Conservation (phyloP, 2,329 filamentous ascomycete species). For the Fusarium tricinctum region DNA sequence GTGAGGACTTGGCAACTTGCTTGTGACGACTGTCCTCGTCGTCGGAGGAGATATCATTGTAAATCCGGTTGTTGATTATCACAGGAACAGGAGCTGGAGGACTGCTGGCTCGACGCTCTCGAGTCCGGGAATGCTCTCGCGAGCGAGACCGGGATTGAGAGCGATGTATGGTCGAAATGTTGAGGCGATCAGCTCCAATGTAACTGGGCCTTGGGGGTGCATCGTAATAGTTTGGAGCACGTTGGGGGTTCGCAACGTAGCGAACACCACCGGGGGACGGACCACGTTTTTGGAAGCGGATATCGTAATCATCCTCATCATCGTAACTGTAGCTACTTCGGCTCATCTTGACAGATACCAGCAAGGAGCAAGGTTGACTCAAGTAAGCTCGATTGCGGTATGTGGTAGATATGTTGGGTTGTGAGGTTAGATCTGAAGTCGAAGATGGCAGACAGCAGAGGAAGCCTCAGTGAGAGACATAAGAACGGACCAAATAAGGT, state of each 20-base stretch:
- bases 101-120: slow-evolving; percentile 62
- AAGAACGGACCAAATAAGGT: background rate
- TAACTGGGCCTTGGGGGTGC: slow-evolving; percentile 58
- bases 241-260: slow-evolving; percentile 61
- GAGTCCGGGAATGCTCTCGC: slow-evolving; percentile 61
- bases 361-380: background rate
- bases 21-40: slow-evolving; percentile 53
- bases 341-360: slow-evolving; percentile 47
- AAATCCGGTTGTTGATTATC: slow-evolving; percentile 71
- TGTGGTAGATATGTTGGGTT: no score
- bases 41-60: slow-evolving; percentile 63
- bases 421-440: background rate
- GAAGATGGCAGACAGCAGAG: background rate
- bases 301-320: slow-evolving; percentile 69
- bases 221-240: slow-evolving; percentile 57
- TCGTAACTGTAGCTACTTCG: slow-evolving; percentile 60
- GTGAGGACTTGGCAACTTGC: slow-evolving; percentile 48
- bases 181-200: slow-evolving; percentile 62
- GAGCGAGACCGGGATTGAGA: slow-evolving; percentile 49
- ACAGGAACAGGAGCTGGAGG: slow-evolving; percentile 60
- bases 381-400: background rate
- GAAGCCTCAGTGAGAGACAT: no score
- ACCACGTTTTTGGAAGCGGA: slow-evolving; percentile 61
- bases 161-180: slow-evolving; percentile 59
- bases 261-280: slow-evolving; percentile 60